Evolutionary conservation across 2,329 filamentous ascomycete species (phyloP).

Genomic region (Capronia epimyces): DNA sequence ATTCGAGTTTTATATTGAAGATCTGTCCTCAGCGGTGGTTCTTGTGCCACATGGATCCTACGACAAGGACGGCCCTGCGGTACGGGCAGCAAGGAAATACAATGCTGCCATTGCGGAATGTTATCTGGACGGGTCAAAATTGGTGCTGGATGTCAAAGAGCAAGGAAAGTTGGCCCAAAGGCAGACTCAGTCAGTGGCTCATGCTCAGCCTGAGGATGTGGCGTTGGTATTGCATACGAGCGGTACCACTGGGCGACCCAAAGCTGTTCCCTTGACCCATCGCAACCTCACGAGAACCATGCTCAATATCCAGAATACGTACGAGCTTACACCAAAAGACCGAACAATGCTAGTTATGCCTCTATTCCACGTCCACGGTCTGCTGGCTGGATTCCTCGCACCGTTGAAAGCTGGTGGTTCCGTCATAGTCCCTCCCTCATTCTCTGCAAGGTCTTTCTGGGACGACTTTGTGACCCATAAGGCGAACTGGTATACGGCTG

Average conservation of each 20-base stretch:
- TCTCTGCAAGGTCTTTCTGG: slow-evolving; percentile 83
- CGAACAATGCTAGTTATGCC: slow-evolving; percentile 86
- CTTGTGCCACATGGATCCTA: slow-evolving; percentile 69
- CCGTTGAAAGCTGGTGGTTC: slow-evolving; percentile 71
- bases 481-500: slow-evolving; percentile 88
- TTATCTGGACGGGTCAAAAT: slow-evolving; percentile 68
- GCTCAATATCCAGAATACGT: slow-evolving; percentile 75
- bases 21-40: slow-evolving; percentile 72
- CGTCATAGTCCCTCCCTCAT: slow-evolving; percentile 70
- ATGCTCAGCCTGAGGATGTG: slow-evolving; percentile 67
- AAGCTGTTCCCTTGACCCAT: slow-evolving; percentile 68
- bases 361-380: slow-evolving; percentile 84
- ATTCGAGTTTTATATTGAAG: slow-evolving; percentile 88
- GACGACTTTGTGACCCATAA: slow-evolving; percentile 64
- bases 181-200: slow-evolving; percentile 44
- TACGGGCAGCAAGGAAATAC: slow-evolving; percentile 72
- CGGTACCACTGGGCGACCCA: slow-evolving; percentile 78
- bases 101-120: slow-evolving; percentile 80
- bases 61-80: slow-evolving; percentile 61
- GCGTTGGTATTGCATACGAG: slow-evolving; percentile 79
- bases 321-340: slow-evolving; percentile 63
- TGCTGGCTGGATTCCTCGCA: slow-evolving; percentile 74
- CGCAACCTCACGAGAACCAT: slow-evolving; percentile 76
- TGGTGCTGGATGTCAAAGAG: slow-evolving; percentile 74
- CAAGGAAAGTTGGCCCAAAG: slow-evolving; percentile 55